Conservation (phyloP, 2,329 filamentous ascomycete species). For the Colletotrichum plurivorum region DNA sequence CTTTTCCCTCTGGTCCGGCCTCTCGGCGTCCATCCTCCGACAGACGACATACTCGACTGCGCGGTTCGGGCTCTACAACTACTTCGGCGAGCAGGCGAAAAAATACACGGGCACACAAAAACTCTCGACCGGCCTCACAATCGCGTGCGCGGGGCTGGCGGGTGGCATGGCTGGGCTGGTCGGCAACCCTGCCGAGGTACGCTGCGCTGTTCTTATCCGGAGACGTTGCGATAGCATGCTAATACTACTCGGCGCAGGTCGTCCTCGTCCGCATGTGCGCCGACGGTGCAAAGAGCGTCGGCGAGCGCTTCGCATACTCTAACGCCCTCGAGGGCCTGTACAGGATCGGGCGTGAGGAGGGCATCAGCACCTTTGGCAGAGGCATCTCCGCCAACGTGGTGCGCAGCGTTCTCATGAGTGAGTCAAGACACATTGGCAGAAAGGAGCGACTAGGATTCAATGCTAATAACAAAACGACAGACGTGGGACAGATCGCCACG, state of each 20-base stretch:
- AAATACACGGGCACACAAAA: slow-evolving; percentile 46
- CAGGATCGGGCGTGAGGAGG: slow-evolving; percentile 55
- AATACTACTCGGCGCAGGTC: slow-evolving; percentile 43
- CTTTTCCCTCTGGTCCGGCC: slow-evolving; percentile 57
- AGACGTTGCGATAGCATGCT: not conserved
- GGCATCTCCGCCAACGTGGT: slow-evolving; percentile 57
- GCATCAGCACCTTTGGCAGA: slow-evolving; percentile 53
- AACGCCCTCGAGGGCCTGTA: slow-evolving; percentile 54
- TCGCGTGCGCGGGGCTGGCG: slow-evolving; percentile 55
- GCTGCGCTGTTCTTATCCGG: not conserved
- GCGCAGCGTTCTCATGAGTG: slow-evolving; percentile 61
- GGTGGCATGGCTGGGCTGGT: slow-evolving; percentile 60
- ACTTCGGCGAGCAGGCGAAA: slow-evolving; percentile 50
- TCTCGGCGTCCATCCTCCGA: slow-evolving; percentile 60
- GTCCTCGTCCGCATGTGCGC: slow-evolving; percentile 62
- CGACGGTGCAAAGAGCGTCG: slow-evolving; percentile 56
- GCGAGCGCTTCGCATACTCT: slow-evolving; percentile 54
- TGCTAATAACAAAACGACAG: slow-evolving; percentile 44
- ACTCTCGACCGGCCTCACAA: slow-evolving; percentile 51
- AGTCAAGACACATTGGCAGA: slow-evolving; percentile 35
- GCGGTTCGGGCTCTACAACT: slow-evolving; percentile 58
- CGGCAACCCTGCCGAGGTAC: slow-evolving; percentile 60
- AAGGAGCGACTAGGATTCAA: slow-evolving; percentile 9
- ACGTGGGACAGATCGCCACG: slow-evolving; percentile 61
- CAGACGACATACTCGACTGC: slow-evolving; percentile 61